A percentile compares a stretch with the other conserved stretches of the same genome.
phyloP scores from a whole-genome alignment of 306 rosid genomes.

The Quercus rubra region DNA sequence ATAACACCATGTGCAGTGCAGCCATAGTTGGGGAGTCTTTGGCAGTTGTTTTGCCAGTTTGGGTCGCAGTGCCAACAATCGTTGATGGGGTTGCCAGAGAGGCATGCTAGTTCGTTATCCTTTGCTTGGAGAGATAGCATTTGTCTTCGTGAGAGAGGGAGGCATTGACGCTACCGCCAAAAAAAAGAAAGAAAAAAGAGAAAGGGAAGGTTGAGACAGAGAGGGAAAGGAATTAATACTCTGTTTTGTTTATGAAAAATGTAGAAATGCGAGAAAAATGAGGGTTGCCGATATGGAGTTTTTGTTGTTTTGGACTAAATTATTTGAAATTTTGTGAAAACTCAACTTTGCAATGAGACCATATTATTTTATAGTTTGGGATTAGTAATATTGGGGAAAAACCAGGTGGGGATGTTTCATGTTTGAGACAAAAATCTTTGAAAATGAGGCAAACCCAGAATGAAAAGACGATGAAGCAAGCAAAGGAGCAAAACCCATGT shows the following conservation, averaged over 20 bases:
- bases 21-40: constrained; percentile 79
- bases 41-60: constrained; percentile 59
- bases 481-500: constrained; percentile 15
- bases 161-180: constrained; percentile 61
- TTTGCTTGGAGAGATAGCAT: constrained; percentile 28
- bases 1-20: constrained; percentile 66
- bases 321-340: neutral
- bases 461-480: neutral
- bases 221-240: neutral
- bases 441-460: constrained; percentile 1
- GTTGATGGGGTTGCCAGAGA: constrained; percentile 76
- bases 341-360: neutral
- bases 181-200: neutral
- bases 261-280: neutral
- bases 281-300: neutral
- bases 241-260: constrained; percentile 28
- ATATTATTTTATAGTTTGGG: neutral
- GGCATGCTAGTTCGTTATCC: constrained; percentile 38
- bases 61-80: constrained; percentile 89
- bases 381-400: neutral
- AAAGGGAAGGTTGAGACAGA: neutral
- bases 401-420: neutral
- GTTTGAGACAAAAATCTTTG: neutral
- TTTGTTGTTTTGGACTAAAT: neutral
- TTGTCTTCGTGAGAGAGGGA: constrained; percentile 29